Evolutionary conservation across 1,284 basidiomycete species (phyloP).

Genomic region (Ustilago cynodontis): DNA sequence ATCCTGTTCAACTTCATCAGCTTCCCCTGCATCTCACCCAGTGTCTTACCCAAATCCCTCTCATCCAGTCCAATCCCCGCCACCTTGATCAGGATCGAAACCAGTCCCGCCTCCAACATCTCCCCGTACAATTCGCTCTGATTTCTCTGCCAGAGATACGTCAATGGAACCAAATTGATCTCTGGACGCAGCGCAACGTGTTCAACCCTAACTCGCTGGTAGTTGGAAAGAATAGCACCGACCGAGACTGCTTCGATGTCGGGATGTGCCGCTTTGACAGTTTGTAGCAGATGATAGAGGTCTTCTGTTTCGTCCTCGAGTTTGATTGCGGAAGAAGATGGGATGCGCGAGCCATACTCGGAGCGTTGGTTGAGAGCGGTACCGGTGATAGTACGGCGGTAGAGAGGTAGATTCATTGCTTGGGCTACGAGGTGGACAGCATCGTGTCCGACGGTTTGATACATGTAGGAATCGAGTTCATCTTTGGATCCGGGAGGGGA

Average conservation of each 20-base stretch:
- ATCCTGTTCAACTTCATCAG: slow-evolving; percentile 80
- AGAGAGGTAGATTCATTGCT: slow-evolving; percentile 88
- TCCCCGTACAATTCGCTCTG: slow-evolving; percentile 85
- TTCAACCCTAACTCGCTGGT: slow-evolving; percentile 95
- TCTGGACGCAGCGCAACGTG: slow-evolving; percentile 78
- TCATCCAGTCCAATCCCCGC: slow-evolving; percentile 90
- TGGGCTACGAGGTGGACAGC: slow-evolving; percentile 87
- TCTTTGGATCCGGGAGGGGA: slow-evolving; percentile 87
- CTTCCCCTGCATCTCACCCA: slow-evolving; percentile 81
- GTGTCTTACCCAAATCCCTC: slow-evolving; percentile 81
- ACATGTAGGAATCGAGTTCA: slow-evolving; percentile 98
- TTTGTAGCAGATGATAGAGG: slow-evolving; percentile 80
- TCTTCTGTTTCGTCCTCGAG: slow-evolving; percentile 92
- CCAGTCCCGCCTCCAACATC: slow-evolving; percentile 85
- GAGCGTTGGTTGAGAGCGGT: slow-evolving; percentile 82
- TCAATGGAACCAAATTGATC: slow-evolving; percentile 83
- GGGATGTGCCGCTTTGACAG: slow-evolving; percentile 80
- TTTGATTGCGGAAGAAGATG: slow-evolving; percentile 66
- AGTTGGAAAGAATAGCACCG: slow-evolving; percentile 96
- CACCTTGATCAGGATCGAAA: slow-evolving; percentile 92
- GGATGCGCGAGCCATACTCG: slow-evolving; percentile 80
- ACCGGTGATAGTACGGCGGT: slow-evolving; percentile 83
- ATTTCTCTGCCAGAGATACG: slow-evolving; percentile 93
- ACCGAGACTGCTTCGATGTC: slow-evolving; percentile 89
- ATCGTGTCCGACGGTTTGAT: slow-evolving; percentile 97